Base-by-base conservation (phyloP, 768 basidiomycete species). In the Xerocomellus amylosporus region DNA sequence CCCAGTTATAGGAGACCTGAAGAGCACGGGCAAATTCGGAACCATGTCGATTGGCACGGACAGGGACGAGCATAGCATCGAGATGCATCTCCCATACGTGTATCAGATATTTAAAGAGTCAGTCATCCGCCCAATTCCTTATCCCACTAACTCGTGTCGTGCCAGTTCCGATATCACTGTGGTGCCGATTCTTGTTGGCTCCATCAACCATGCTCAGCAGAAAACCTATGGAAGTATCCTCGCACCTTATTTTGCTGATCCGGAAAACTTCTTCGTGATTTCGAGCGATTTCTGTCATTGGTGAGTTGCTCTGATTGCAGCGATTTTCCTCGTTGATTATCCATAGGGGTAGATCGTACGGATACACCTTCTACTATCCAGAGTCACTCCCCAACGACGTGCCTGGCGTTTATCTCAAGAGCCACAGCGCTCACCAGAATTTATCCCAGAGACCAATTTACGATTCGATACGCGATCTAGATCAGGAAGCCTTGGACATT, bases 201-300 rank as follows among this genome's bases (percentile, higher is more conserved):
- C 85, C 7, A 83, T 93, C 55, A 77, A 79, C 33, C 73, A 80
- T 43, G 71, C 76, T 4, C 74, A 75, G 30, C 91, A 98, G 64
- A 74, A 73, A 26, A 58, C 69, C 2, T 93, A 80, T 62, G 93
- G 94, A 6, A 64, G 71, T 3, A 71, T 94, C 10, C 75, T 99
- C 2, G 91, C 90, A 0, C 88, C 89, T 0, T 95, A 90, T 71
- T 80, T 98, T 48, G 78, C 80, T 4, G 75, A 84, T 56, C 82
- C 86, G 2, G 85, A 88, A 55, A 98, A 93, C 0, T 78, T 98
- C 56, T 93, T 86, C 63, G 86, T 98, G 41, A 80, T 97, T 48
- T 98, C 95, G 5, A 92, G 90, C 54, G 97, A 99, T 71, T 99
- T 99, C 69, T 98, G 97, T 66, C 97, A 99, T 70, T 99, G 97